Evolutionary conservation across 2,329 filamentous ascomycete genomes (phyloP).

Genomic region (Xylariaceae sp.): DNA sequence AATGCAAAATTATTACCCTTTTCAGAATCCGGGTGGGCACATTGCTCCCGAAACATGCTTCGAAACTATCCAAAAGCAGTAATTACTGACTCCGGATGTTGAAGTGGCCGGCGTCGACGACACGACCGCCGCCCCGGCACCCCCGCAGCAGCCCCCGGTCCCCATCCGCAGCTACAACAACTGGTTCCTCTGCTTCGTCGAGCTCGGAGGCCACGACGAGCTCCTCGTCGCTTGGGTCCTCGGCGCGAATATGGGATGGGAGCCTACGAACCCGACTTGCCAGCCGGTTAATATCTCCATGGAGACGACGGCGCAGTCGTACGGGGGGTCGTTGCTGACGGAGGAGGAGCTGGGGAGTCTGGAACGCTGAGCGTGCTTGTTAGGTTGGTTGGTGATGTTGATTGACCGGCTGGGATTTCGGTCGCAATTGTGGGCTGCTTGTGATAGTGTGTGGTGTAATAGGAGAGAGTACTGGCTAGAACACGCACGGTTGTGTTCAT

Average conservation of each 20-base stretch:
- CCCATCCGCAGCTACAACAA: constrained; percentile 10
- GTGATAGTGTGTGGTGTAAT: neutral
- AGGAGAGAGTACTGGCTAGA: neutral
- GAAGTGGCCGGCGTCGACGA: constrained; percentile 14
- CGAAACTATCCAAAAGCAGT: no score
- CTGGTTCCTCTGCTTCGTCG: constrained; percentile 11
- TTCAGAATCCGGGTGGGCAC: no score
- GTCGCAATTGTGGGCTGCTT: neutral
- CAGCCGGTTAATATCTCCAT: constrained; percentile 13
- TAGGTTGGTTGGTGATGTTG: neutral
- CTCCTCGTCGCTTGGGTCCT: constrained; percentile 14
- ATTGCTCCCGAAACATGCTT: no score
- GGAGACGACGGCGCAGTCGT: neutral
- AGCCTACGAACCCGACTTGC: constrained; percentile 16
- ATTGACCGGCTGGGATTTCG: neutral
- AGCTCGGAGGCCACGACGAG: neutral
- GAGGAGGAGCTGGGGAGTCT: no score
- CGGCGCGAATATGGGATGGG: constrained; percentile 11
- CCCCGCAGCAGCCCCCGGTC: neutral
- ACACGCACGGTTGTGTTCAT: neutral
- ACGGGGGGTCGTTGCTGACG: neutral
- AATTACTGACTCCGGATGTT: no score
- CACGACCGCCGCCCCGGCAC: neutral
- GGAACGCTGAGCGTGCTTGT: no score
- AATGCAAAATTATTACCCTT: no score